Evolutionary conservation across 129 eudicot genomes (phyloP).

Genomic region (Artemisia annua): DNA sequence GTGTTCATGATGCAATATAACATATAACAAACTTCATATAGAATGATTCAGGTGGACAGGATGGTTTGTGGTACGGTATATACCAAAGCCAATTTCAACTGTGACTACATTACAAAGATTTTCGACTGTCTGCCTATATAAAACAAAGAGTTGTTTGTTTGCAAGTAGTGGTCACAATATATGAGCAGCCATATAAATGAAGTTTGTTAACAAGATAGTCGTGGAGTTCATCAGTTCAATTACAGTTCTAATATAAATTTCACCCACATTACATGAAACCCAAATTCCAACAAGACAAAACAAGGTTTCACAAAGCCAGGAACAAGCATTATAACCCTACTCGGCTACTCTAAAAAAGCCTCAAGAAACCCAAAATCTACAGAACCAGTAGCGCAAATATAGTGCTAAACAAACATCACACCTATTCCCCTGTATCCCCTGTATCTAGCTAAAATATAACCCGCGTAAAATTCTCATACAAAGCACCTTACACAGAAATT

Average conservation of each 20-base stretch:
- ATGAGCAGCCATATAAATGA: too few relatives aligned
- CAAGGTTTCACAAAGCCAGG: too few relatives aligned
- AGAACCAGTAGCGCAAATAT: too few relatives aligned
- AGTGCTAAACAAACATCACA: too few relatives aligned
- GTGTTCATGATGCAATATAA: not conserved
- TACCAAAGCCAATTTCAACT: not conserved
- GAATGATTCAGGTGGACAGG: not conserved
- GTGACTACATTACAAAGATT: not conserved
- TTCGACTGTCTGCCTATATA: not conserved
- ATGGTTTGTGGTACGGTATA: not conserved
- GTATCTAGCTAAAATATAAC: too few relatives aligned
- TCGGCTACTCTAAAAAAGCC: not conserved
- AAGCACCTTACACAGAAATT: too few relatives aligned
- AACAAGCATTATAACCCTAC: too few relatives aligned
- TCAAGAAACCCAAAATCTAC: not conserved
- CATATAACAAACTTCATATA: not conserved
- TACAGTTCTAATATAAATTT: not conserved
- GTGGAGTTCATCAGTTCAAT: not conserved
- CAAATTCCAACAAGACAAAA: not conserved
- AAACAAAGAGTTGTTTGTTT: not conserved
- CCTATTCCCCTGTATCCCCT: too few relatives aligned
- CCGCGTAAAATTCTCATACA: too few relatives aligned
- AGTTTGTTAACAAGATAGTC: not conserved
- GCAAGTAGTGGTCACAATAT: not conserved
- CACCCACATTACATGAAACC: not conserved